Percentiles rank a stretch among this genome's conserved stretches.
Evolutionary conservation across 2,329 filamentous ascomycete genomes (phyloP).

Genomic region (Cercospora sp.): DNA sequence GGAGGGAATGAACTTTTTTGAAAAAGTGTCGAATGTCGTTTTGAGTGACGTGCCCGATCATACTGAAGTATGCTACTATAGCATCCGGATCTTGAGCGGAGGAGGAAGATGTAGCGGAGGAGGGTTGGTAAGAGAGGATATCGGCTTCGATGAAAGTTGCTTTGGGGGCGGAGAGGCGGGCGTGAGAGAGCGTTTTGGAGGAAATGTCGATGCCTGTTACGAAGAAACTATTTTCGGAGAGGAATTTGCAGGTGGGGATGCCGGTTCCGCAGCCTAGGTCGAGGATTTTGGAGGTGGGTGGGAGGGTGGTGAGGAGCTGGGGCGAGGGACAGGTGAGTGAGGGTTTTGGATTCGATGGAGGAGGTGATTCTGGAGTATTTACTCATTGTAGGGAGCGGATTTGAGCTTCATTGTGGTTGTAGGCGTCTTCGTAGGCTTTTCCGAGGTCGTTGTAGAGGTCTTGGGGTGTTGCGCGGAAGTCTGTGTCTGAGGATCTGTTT

Average conservation of each 20-base stretch:
- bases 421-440: conserved; percentile 16
- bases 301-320: conserved; percentile 19
- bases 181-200: conserved; percentile 36
- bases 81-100: background rate
- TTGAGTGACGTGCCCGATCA: conserved; percentile 1
- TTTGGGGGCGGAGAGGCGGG: conserved; percentile 16
- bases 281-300: conserved; percentile 25
- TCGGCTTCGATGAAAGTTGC: conserved; percentile 9
- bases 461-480: conserved; percentile 8
- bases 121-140: background rate
- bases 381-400: conserved; percentile 10
- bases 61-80: conserved; percentile 7
- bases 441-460: conserved; percentile 16
- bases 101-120: background rate
- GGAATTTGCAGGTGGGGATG: conserved; percentile 33
- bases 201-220: conserved; percentile 38
- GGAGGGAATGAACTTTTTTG: background rate
- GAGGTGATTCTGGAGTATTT: background rate
- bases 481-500: background rate
- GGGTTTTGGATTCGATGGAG: no score
- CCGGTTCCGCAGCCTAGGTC: conserved; percentile 41
- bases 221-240: conserved; percentile 32
- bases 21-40: conserved; percentile 4
- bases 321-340: no score
- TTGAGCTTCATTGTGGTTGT: conserved; percentile 2